Percentiles rank a stretch among this genome's conserved stretches.
Conservation (phyloP, 1,284 basidiomycete genomes). For the Melampsora americana region DNA sequence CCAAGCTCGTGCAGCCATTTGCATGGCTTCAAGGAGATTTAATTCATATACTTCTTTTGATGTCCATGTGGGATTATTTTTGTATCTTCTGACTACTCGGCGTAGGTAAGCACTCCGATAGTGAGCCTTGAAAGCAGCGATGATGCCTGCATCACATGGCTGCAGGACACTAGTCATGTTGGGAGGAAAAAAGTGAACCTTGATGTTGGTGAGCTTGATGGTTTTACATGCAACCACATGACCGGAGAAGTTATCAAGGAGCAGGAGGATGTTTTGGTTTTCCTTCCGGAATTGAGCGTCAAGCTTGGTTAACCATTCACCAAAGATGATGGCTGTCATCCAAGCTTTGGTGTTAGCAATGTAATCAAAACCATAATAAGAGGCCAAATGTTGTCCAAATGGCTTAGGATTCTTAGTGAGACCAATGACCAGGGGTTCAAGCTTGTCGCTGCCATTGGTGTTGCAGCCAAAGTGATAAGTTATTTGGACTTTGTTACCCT, state of each 20-base stretch:
- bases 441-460: neutral
- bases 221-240: neutral
- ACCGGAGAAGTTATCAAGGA: neutral
- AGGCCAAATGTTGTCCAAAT: neutral
- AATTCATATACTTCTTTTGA: constrained; percentile 54
- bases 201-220: too few species aligned
- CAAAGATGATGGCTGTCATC: neutral
- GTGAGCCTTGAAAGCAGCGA: neutral
- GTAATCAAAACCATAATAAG: constrained; percentile 47
- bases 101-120: constrained; percentile 42
- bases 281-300: neutral
- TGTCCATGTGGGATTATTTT: neutral
- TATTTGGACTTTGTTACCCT: neutral
- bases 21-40: neutral
- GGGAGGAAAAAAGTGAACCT: constrained; percentile 4
- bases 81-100: neutral
- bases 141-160: constrained; percentile 15
- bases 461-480: constrained; percentile 13
- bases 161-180: constrained; percentile 50
- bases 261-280: neutral
- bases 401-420: neutral
- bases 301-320: neutral
- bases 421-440: neutral
- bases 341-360: constrained; percentile 25
- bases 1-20: constrained; percentile 21